Conservation (phyloP, 2,329 filamentous ascomycete species). For the Diaporthe citri region DNA sequence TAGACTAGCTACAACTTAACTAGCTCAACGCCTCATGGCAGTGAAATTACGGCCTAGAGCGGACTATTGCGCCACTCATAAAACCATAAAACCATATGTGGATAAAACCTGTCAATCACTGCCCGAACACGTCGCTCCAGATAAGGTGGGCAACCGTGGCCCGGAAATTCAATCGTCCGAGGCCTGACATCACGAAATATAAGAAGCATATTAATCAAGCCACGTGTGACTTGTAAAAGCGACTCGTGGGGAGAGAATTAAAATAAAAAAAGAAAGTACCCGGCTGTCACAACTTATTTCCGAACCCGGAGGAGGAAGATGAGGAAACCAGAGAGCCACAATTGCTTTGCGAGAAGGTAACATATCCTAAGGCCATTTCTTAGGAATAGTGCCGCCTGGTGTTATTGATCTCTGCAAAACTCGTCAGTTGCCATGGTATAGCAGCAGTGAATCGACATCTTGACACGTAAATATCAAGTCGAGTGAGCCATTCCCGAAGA, state of each 20-base stretch:
- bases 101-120: not conserved
- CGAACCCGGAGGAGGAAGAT: no score
- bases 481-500: no score
- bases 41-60: not conserved
- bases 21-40: not conserved
- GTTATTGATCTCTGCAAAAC: not conserved
- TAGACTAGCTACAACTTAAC: not conserved
- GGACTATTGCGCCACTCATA: constrained; percentile 3
- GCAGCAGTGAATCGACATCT: not conserved
- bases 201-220: not conserved
- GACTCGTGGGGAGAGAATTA: no score
- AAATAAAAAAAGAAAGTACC: no score
- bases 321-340: not conserved
- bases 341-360: not conserved
- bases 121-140: no score
- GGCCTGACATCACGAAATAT: not conserved
- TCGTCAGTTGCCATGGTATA: not conserved
- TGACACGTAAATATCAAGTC: no score
- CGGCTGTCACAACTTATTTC: no score
- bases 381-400: no score
- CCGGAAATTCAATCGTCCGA: no score
- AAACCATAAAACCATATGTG: not conserved
- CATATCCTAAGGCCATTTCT: no score
- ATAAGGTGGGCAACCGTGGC: not conserved
- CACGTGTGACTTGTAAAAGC: no score